Base-by-base conservation (phyloP, 2,329 filamentous ascomycete genomes). In the Fusarium sp. region DNA sequence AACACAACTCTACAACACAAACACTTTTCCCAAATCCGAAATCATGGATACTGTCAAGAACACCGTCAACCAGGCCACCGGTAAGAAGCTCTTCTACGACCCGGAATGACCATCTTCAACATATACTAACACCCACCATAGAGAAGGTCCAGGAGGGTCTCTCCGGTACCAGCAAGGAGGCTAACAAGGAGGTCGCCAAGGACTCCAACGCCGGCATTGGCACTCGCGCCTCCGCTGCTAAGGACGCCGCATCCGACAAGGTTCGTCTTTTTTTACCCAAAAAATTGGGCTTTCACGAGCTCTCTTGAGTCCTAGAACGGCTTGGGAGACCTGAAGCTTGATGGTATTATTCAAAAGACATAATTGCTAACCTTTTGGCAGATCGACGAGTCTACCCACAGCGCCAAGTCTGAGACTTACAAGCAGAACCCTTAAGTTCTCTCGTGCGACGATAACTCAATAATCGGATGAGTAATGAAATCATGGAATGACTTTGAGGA, bases 121-220 rank as follows among this genome's bases (percentile, higher is more conserved):
- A 52, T 19, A 21, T 52, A 28, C 34, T 52, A 25, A 52, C n/a
- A 42, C 25, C n/a, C 34, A 11, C 4, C n/a, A 18, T 7, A n/a
- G n/a, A 91, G 84, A 82, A 83, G 75, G 80, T 89, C 77, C 84
- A 90, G 83, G 82, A 89, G 78, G 82, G 83, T 65, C 77, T 83
- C 68, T 82, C 82, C 66, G 84, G 85, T 71, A 82, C 86, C 66
- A 87, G 84, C 82, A 91, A 91, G 87, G 88, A 91, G 82, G 83
- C 83, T 83, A 91, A 91, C 87, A 91, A 91, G 87, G 77, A 85
- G 71, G 84, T 88, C 71, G 89, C 89, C 79, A 91, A 91, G 85
- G 87, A 88, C 77, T 79, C 73, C 78, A 81, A 89, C 77, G 84
- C 83, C 66, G 70, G 73, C 72, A 8, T 89, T 61, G 77, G 81